Percentiles rank a stretch among this genome's conserved stretches.
These are phyloP conservation scores for Verticillium longisporum DNA, from an alignment of 2,329 filamentous ascomycete species.

Conservation along the genomic window DNA sequence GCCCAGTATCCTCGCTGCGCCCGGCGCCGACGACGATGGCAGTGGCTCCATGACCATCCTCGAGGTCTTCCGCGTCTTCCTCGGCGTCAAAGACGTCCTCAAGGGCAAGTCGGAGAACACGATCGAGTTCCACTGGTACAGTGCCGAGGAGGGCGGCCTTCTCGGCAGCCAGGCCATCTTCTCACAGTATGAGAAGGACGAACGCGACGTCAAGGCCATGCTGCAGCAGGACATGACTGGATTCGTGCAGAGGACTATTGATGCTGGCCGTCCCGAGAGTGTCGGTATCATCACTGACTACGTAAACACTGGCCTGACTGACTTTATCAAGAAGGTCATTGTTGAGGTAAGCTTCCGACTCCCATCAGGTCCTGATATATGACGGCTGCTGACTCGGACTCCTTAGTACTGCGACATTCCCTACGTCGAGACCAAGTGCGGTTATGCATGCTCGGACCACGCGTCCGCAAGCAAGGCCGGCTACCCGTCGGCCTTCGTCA, in stretches of 20 bases:
- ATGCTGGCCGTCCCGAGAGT: slow-evolving; percentile 74
- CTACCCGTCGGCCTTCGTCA: slow-evolving; percentile 70
- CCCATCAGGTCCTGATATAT: too few relatives aligned
- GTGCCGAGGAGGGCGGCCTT: slow-evolving; percentile 80
- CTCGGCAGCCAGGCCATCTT: slow-evolving; percentile 89
- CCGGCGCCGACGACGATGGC: slow-evolving; percentile 93
- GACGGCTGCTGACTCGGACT: not conserved
- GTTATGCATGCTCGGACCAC: slow-evolving; percentile 76
- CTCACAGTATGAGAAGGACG: slow-evolving; percentile 64
- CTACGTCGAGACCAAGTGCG: slow-evolving; percentile 81
- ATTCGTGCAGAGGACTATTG: slow-evolving; percentile 74
- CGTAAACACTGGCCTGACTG: slow-evolving; percentile 74
- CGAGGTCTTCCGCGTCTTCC: slow-evolving; percentile 77
- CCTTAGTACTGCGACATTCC: slow-evolving; percentile 77
- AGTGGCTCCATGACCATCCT: slow-evolving; percentile 91
- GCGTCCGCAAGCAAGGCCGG: slow-evolving; percentile 67
- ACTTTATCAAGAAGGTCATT: slow-evolving; percentile 86
- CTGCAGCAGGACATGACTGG: slow-evolving; percentile 98
- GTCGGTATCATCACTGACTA: slow-evolving; percentile 92
- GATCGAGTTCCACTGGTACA: slow-evolving; percentile 96
- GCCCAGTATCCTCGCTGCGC: slow-evolving; percentile 75
- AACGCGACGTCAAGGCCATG: slow-evolving; percentile 85
- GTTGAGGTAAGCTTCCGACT: slow-evolving; percentile 42
- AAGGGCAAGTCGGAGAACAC: slow-evolving; percentile 73
- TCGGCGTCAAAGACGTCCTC: slow-evolving; percentile 64